Evolutionary conservation across 108 stramenopile species (phyloP).

Genomic region (Aurantiochytrium sp.): DNA sequence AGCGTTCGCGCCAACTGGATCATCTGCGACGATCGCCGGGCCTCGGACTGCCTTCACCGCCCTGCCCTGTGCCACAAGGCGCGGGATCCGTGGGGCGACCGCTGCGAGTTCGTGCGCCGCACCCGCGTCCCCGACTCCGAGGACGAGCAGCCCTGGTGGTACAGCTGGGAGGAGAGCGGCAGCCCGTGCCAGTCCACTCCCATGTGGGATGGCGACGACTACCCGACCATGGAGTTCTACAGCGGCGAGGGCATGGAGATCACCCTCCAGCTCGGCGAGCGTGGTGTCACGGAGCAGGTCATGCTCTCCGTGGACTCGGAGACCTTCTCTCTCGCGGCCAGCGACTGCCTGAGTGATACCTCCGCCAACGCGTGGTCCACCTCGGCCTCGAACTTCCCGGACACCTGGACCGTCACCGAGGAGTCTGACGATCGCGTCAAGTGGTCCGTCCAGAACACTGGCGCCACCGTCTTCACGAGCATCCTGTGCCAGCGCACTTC

Average conservation of each 20-base stretch:
- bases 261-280: not conserved
- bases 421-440: not conserved
- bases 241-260: not conserved
- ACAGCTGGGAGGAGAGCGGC: not conserved
- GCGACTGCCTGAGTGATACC: not conserved
- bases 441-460: not conserved
- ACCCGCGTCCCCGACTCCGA: not conserved
- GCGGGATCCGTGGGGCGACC: not conserved
- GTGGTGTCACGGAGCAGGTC: not conserved
- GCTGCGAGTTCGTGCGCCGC: not conserved
- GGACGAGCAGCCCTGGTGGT: not conserved
- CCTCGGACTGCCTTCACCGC: not conserved
- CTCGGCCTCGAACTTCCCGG: not conserved
- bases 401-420: not conserved
- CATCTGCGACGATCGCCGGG: constrained; percentile 1
- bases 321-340: not conserved
- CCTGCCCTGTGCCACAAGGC: not conserved
- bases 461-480: not conserved
- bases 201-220: not conserved
- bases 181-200: not conserved
- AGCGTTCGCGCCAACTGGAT: not conserved
- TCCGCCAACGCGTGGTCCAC: not conserved
- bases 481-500: not conserved
- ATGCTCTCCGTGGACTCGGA: not conserved
- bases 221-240: not conserved